Evolutionary conservation across 1,284 basidiomycete species (phyloP).

Genomic region (Neonothopanus nambi): DNA sequence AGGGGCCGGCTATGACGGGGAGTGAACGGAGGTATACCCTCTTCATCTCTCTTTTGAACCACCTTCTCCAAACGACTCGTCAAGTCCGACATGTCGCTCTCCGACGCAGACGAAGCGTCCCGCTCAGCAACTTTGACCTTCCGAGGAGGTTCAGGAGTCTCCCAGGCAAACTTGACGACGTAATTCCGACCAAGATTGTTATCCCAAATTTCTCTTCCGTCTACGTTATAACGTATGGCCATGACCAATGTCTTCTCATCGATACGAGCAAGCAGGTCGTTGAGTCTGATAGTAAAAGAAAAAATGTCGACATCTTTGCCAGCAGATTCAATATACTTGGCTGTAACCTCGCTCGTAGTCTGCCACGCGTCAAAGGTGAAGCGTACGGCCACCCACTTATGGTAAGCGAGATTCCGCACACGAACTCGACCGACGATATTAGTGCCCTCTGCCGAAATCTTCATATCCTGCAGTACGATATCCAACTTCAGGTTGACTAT

Average conservation of each 20-base stretch:
- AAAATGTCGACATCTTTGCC: conserved; percentile 69
- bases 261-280: conserved; percentile 66
- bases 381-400: conserved; percentile 86
- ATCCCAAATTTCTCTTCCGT: conserved; percentile 85
- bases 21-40: conserved; percentile 25
- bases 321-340: conserved; percentile 70
- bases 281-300: conserved; percentile 63
- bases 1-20: conserved; percentile 15
- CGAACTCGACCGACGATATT: conserved; percentile 70
- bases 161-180: conserved; percentile 57
- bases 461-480: conserved; percentile 54
- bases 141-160: conserved; percentile 18
- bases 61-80: conserved; percentile 59
- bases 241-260: conserved; percentile 87
- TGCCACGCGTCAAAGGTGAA: conserved; percentile 97
- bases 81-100: conserved; percentile 46
- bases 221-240: conserved; percentile 77
- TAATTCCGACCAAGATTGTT: conserved; percentile 87
- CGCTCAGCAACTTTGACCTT: conserved; percentile 21
- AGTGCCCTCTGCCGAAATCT: conserved; percentile 61
- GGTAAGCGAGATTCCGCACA: conserved; percentile 85
- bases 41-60: conserved; percentile 38
- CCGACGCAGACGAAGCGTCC: conserved; percentile 16
- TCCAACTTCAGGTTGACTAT: conserved; percentile 36
- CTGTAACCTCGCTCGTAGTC: conserved; percentile 92